Conservation (phyloP, 768 basidiomycete genomes). For the Lactarius sp. region DNA sequence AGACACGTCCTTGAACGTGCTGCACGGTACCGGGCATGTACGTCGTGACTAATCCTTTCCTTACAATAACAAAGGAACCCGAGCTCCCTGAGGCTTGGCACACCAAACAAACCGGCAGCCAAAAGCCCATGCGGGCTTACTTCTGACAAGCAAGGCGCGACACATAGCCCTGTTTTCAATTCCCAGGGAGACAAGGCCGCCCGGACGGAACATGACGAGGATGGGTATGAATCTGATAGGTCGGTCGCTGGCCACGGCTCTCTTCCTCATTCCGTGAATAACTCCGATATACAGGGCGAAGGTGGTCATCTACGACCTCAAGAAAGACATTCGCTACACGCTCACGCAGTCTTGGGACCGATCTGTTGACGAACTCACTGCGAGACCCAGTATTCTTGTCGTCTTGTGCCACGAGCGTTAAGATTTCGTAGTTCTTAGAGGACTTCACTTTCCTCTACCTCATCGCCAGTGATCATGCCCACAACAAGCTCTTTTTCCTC, state of each 20-base stretch:
- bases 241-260: conserved; percentile 26
- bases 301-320: too few relatives aligned
- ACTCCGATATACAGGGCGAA: too few relatives aligned
- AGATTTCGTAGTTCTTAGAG: conserved; percentile 56
- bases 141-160: conserved; percentile 80
- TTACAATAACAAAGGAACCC: conserved; percentile 55
- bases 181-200: conserved; percentile 64
- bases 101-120: conserved; percentile 68
- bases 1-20: conserved; percentile 49
- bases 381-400: conserved; percentile 33
- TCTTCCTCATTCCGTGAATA: neutral
- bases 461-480: conserved; percentile 74
- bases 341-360: conserved; percentile 79
- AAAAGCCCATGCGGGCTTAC: conserved; percentile 65
- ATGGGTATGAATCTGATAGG: conserved; percentile 90
- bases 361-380: conserved; percentile 57
- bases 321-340: too few relatives aligned
- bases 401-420: neutral
- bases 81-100: conserved; percentile 72
- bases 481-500: conserved; percentile 66
- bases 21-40: conserved; percentile 69
- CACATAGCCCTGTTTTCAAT: conserved; percentile 64
- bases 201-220: conserved; percentile 83
- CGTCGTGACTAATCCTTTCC: conserved; percentile 25
- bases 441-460: conserved; percentile 66